Evolutionary conservation across 176 grass and related monocot genomes (phyloP), one percentile per base, ranked within the genome.

Genomic region (Areca catechu): DNA sequence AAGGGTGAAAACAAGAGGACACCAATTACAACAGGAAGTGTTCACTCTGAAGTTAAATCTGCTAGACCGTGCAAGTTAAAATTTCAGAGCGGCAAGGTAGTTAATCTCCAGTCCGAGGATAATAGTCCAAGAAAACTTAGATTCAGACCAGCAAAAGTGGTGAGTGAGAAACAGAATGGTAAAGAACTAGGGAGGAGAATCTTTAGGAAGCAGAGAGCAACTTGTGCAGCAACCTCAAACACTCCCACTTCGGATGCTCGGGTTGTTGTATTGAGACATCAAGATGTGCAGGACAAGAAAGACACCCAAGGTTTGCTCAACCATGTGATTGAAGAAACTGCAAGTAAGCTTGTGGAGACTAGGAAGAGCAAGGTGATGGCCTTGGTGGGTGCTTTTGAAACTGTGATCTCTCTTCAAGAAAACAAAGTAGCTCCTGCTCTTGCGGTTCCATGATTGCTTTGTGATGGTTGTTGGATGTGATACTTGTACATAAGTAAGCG

Each of bases 321-420:
- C 62, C 74, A 89, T 18, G 74, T 85, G 63, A 89, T 89, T 56
- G 75, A 85, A 67, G 81, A 85, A 73, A 79, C 82, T 7, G 75
- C 82, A 4, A 90, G 67, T 30, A 75, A 77, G 75, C 82, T 90
- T 28, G 58, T 79, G 7, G 78, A 85, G 71, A 23, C 75, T 14
- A 70, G 82, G 64, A 82, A 76, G 63, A 85, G 82, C 75, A 90
- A 90, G 82, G 86, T 90, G 58, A 90, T 79, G 82, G 86, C 86
- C 19, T 75, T 90, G 15, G 82, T 90, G 1, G 86, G 78, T 27
- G 86, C 86, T 4, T 90, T 90, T 22, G 78, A 90, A 79, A 82
- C 71, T 5, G 75, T 90, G 49, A 85, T 90, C 75, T 90, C 78
- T 1, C 82, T 85, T 27, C 86, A 85, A 49, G 86, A 82, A 61